Percentiles rank a stretch among this genome's conserved stretches.
These are phyloP conservation scores for Malassezia furfur DNA, from an alignment of 1,284 basidiomycete species.

Conservation along the genomic window DNA sequence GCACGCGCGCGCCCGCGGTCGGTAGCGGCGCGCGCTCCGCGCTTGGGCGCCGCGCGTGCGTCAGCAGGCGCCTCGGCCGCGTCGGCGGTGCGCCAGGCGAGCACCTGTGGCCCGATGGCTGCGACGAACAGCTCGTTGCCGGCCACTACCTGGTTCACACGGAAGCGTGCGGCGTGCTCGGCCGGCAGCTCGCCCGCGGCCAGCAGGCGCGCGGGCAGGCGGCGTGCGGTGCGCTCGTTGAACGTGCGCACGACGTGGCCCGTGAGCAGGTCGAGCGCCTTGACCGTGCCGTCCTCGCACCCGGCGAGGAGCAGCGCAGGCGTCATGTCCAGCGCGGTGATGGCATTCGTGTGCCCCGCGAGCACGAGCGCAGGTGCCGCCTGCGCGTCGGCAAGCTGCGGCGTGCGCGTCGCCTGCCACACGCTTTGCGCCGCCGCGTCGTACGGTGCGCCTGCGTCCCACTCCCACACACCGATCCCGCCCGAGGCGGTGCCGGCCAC, in stretches of 20 bases:
- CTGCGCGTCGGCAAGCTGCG: slow-evolving; percentile 56
- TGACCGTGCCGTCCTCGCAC: slow-evolving; percentile 56
- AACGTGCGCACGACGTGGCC: slow-evolving; percentile 44
- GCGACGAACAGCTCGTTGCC: slow-evolving; percentile 60
- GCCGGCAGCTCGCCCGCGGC: slow-evolving; percentile 51
- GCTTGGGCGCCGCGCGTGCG: neutral
- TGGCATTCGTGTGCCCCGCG: slow-evolving; percentile 28
- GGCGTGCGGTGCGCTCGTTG: slow-evolving; percentile 39
- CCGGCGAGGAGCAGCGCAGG: slow-evolving; percentile 26
- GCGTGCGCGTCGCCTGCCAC: slow-evolving; percentile 49
- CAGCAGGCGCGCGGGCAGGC: slow-evolving; percentile 56
- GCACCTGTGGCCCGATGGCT: slow-evolving; percentile 58
- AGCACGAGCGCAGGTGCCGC: slow-evolving; percentile 52
- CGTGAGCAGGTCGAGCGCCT: slow-evolving; percentile 61
- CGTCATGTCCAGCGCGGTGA: slow-evolving; percentile 35
- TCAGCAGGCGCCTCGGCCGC: slow-evolving; percentile 52
- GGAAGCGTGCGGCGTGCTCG: slow-evolving; percentile 51
- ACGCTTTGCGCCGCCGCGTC: slow-evolving; percentile 20
- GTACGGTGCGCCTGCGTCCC: slow-evolving; percentile 25
- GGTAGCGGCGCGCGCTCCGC: slow-evolving; percentile 17
- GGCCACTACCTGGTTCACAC: slow-evolving; percentile 59
- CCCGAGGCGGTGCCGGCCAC: slow-evolving; percentile 36
- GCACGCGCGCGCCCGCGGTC: slow-evolving; percentile 26
- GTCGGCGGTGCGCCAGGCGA: slow-evolving; percentile 56
- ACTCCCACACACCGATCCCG: slow-evolving; percentile 35